phyloP scores from a whole-genome alignment of 169 alveolate genomes.

The Plasmodium sp. region DNA sequence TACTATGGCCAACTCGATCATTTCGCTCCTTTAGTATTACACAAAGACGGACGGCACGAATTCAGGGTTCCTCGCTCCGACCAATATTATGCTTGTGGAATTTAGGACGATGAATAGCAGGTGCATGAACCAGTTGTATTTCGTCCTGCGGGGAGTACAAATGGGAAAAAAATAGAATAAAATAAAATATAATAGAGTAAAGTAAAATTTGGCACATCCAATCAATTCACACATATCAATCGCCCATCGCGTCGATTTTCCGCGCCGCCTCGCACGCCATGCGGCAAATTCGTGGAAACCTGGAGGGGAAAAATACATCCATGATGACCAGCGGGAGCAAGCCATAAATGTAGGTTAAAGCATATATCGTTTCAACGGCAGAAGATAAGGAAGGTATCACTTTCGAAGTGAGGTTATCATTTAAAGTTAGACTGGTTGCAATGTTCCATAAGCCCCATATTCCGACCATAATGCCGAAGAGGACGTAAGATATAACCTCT shows the following conservation, averaged over 20 bases:
- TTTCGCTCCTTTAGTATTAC: conserved; percentile 63
- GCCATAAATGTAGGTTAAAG: conserved; percentile 74
- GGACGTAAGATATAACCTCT: conserved; percentile 72
- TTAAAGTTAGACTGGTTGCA: conserved; percentile 14
- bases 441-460: conserved; percentile 80
- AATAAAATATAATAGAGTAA: background rate
- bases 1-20: background rate
- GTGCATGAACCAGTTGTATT: conserved; percentile 78
- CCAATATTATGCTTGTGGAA: conserved; percentile 66
- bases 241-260: background rate
- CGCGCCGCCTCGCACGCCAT: background rate
- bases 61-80: conserved; percentile 9
- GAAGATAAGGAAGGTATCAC: conserved; percentile 9
- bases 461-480: conserved; percentile 57
- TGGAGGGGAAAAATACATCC: conserved; percentile 78
- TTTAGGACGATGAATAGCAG: conserved; percentile 65
- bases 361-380: conserved; percentile 72
- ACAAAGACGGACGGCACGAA: conserved; percentile 66
- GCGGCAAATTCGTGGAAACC: conserved; percentile 18
- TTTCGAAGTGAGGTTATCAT: background rate
- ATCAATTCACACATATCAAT: background rate
- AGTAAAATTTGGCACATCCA: background rate
- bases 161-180: background rate
- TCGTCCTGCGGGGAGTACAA: conserved; percentile 63
- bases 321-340: conserved; percentile 77